Evolutionary conservation across 2,329 filamentous ascomycete genomes (phyloP).

Genomic region (Hymenoscyphus repandus): DNA sequence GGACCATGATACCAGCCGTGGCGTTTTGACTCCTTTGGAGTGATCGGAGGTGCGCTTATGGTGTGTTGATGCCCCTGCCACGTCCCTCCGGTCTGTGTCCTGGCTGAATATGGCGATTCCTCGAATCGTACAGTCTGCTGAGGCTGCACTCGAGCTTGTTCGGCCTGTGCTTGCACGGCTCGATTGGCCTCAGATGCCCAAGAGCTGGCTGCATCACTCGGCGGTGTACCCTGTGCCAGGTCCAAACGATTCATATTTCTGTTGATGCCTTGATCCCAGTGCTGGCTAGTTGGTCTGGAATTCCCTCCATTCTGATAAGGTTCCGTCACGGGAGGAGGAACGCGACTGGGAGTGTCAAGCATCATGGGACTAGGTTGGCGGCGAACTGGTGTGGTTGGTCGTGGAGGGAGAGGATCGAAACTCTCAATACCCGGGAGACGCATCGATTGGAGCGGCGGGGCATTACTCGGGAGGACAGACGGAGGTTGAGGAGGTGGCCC

Average conservation of each 20-base stretch:
- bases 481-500: constrained; percentile 23
- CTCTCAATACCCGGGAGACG: constrained; percentile 87
- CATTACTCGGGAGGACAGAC: constrained; percentile 25
- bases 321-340: constrained; percentile 12
- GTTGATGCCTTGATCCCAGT: constrained; percentile 62
- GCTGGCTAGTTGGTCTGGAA: constrained; percentile 36
- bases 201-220: constrained; percentile 45
- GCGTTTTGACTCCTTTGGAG: constrained; percentile 56
- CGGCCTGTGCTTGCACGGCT: constrained; percentile 49
- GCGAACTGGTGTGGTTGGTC: constrained; percentile 56
- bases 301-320: constrained; percentile 37
- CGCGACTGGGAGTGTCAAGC: constrained; percentile 47
- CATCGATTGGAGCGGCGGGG: constrained; percentile 50
- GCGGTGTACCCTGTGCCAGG: constrained; percentile 49
- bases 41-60: constrained; percentile 53
- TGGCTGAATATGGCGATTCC: constrained; percentile 38
- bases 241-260: constrained; percentile 63
- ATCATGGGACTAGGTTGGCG: constrained; percentile 73
- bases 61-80: constrained; percentile 24
- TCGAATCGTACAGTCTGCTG: constrained; percentile 50
- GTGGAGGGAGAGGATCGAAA: constrained; percentile 71
- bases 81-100: constrained; percentile 23
- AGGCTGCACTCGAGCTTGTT: constrained; percentile 42
- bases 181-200: constrained; percentile 55
- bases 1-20: constrained; percentile 68